A percentile compares a stretch with the other conserved stretches of the same genome.
Evolutionary conservation across 345 rosid species (phyloP).

Genomic region (Brassica juncea): DNA sequence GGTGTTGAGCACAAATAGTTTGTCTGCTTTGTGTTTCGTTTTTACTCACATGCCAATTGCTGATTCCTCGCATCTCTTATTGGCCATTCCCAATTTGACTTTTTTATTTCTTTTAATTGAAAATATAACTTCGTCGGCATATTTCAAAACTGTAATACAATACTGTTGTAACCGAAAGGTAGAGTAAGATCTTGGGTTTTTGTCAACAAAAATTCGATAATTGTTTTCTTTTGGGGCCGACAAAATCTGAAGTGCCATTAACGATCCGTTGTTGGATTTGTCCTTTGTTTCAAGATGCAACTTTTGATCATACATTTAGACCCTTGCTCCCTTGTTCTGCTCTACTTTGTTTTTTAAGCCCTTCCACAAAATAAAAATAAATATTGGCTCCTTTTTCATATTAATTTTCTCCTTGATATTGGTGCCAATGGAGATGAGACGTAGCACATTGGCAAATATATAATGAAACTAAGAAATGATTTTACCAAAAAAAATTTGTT

Average conservation of each 20-base stretch:
- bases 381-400: too few relatives aligned
- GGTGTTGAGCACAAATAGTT: conserved; percentile 31
- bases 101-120: background rate
- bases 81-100: conserved; percentile 31
- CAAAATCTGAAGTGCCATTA: conserved; percentile 32
- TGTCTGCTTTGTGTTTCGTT: conserved; percentile 28
- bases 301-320: background rate
- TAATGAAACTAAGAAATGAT: too few relatives aligned
- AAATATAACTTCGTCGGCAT: background rate
- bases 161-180: conserved; percentile 17
- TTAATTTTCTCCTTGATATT: too few relatives aligned
- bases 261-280: conserved; percentile 24
- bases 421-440: too few relatives aligned
- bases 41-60: conserved; percentile 39
- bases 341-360: background rate
- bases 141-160: conserved; percentile 3
- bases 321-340: conserved; percentile 21
- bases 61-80: conserved; percentile 13
- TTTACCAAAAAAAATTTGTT: too few relatives aligned
- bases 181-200: background rate
- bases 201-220: background rate
- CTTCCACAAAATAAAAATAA: too few relatives aligned
- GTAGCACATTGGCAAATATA: too few relatives aligned
- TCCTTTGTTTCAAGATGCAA: conserved; percentile 14
- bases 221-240: conserved; percentile 28